Evolutionary conservation across 2,329 filamentous ascomycete species (phyloP).

Genomic region (Ascochyta pisi): DNA sequence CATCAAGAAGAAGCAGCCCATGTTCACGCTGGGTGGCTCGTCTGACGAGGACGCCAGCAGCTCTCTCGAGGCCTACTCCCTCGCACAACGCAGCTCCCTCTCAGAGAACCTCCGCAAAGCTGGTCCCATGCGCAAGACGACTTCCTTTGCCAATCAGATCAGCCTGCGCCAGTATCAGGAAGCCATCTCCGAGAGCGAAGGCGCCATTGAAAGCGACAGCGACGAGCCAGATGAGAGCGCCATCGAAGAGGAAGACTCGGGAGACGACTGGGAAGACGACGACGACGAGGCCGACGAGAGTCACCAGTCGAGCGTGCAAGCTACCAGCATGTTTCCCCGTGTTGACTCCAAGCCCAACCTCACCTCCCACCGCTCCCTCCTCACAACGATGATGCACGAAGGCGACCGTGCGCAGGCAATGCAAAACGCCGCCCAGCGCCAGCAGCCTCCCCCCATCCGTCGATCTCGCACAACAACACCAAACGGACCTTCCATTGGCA

Average conservation of each 20-base stretch:
- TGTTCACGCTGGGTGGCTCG: conserved; percentile 78
- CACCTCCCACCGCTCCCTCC: conserved; percentile 82
- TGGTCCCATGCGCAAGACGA: conserved; percentile 70
- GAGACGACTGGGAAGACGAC: conserved; percentile 62
- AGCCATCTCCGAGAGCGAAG: conserved; percentile 61
- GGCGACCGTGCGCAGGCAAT: conserved; percentile 74
- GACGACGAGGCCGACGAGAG: conserved; percentile 77
- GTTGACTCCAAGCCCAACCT: conserved; percentile 88
- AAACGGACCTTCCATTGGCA: conserved; percentile 71
- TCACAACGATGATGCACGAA: conserved; percentile 88
- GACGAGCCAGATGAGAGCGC: conserved; percentile 65
- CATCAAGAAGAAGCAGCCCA: conserved; percentile 70
- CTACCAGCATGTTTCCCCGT: conserved; percentile 82
- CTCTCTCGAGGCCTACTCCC: conserved; percentile 68
- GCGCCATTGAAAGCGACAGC: conserved; percentile 65
- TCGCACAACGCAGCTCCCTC: conserved; percentile 60
- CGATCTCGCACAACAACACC: conserved; percentile 71
- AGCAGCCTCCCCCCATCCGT: conserved; percentile 62
- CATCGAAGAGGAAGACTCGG: conserved; percentile 67
- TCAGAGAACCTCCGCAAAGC: conserved; percentile 60
- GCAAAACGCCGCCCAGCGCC: conserved; percentile 68
- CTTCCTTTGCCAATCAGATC: conserved; percentile 82
- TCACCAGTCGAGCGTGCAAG: conserved; percentile 81
- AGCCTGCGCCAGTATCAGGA: conserved; percentile 70
- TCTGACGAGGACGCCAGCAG: conserved; percentile 86